A percentile compares a stretch with the other conserved stretches of the same genome.
These are phyloP conservation scores for Coemansia guatemalensis DNA, from an alignment of 192 early-diverging fungal genomes.

Conservation along the genomic window DNA sequence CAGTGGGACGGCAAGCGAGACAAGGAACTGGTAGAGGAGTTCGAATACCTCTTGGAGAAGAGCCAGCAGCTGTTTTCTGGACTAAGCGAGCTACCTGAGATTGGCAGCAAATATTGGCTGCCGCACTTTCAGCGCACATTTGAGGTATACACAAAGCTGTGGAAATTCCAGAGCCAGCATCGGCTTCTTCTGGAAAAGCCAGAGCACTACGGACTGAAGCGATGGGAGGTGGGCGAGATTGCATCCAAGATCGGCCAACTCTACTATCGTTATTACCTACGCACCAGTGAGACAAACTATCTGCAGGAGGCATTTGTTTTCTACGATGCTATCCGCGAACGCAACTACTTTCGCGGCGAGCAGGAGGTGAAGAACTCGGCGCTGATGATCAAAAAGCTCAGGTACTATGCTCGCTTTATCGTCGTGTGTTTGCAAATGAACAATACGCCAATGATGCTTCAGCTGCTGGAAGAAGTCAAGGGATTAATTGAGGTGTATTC, in stretches of 20 bases:
- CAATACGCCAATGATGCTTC: conserved; percentile 74
- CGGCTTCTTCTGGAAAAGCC: conserved; percentile 83
- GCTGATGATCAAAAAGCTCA: conserved; percentile 94
- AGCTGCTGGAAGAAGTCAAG: conserved; percentile 82
- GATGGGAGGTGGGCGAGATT: conserved; percentile 98
- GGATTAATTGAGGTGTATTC: conserved; percentile 87
- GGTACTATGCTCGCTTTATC: conserved; percentile 97
- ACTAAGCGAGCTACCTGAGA: conserved; percentile 58
- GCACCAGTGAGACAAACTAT: conserved; percentile 97
- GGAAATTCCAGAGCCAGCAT: conserved; percentile 94
- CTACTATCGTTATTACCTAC: conserved; percentile 79
- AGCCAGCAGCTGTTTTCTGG: conserved; percentile 96
- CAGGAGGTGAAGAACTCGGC: conserved; percentile 86
- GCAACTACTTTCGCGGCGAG: conserved; percentile 95
- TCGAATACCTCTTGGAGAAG: conserved; percentile 94
- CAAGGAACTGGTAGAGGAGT: conserved; percentile 72
- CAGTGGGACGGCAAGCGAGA: conserved; percentile 36
- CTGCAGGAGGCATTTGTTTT: conserved; percentile 92
- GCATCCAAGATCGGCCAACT: conserved; percentile 97
- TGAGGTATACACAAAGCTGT: conserved; percentile 95
- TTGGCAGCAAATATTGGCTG: conserved; percentile 64
- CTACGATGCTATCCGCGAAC: conserved; percentile 93
- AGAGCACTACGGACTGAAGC: conserved; percentile 89
- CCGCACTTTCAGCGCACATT: conserved; percentile 97
- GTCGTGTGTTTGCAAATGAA: conserved; percentile 74